These are phyloP conservation scores for Colletotrichum tabaci DNA, from an alignment of 2,329 filamentous ascomycete species.

Conservation along the genomic window DNA sequence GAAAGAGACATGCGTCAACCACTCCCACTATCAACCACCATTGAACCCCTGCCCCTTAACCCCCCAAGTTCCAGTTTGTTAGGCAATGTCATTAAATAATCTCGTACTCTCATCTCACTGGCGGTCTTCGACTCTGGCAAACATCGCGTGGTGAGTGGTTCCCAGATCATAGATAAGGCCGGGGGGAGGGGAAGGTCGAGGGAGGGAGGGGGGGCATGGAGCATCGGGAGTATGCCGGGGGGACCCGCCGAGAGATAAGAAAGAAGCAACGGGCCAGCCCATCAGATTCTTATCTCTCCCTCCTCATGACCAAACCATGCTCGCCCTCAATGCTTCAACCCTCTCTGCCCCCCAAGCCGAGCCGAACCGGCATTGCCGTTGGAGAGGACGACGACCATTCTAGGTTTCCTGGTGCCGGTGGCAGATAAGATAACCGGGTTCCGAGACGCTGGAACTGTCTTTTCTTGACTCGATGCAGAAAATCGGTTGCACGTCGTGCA, in stretches of 20 bases:
- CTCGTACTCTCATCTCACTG: not conserved
- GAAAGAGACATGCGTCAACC: not conserved
- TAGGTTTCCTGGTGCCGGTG: not conserved
- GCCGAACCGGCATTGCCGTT: constrained; percentile 14
- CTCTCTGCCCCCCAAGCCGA: no score
- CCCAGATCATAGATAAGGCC: constrained; percentile 30
- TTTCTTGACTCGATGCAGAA: constrained; percentile 33
- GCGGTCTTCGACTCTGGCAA: not conserved
- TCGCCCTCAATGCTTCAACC: not conserved
- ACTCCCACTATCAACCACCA: not conserved
- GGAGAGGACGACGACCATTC: constrained; percentile 1
- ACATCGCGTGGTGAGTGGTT: constrained; percentile 17
- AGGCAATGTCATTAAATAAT: constrained; percentile 29
- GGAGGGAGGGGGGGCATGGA: not conserved
- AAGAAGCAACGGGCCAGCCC: constrained; percentile 21
- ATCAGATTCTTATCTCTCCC: constrained; percentile 27
- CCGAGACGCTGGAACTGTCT: constrained; percentile 17
- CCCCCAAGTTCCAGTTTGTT: not conserved
- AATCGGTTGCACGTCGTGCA: constrained; percentile 30
- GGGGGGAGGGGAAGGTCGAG: not conserved
- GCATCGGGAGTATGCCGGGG: not conserved
- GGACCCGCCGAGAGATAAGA: constrained; percentile 41
- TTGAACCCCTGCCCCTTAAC: not conserved
- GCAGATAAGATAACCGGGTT: constrained; percentile 30
- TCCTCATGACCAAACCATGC: not conserved